Evolutionary conservation across 345 rosid species (phyloP), one percentile per base, ranked within the genome.

Genomic region (Linum trigynum): DNA sequence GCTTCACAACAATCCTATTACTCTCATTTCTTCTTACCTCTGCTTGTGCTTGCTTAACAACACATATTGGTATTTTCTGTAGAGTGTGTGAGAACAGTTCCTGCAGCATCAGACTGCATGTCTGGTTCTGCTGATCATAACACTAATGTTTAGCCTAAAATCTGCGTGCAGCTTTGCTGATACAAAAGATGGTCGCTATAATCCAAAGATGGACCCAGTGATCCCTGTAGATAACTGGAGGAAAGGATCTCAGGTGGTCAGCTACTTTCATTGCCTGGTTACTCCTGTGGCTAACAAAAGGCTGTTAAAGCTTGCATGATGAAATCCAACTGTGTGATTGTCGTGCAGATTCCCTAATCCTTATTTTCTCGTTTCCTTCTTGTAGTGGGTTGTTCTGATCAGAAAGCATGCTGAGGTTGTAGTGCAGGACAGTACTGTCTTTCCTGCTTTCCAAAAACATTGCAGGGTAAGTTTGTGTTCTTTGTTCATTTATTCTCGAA

Each of bases 231-330:
- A 78, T 72, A 90, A 87, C 78, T 90, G 99, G 99, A 84, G 97
- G 86, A 94, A 94, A 77, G 99, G 99, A 65, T 94, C 97, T 67
- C 97, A 94, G 96, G 99, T 94, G 68, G 67, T 64, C 32, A 23
- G 75, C 62, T 5, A 9, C 59, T 65, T 63, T 64, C 39, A 69
- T 69, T 56, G 57, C 53, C 50, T 65, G 38, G 45, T 55, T 59
- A 67, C 59, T 67, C 32, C 32, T 23, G 32, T 23, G 36, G 55
- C 56, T 75, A 8, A 9, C 37, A 61, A 17, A 37, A 23, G 32
- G 32, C 32, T 23, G 32, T 43, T 42, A 45, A 38, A 61, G 2
- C 11, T 32, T 65, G 38, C 53, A 37, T 63, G 61, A 55, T 40
- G 63, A 42, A 56, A 51, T 69, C 59, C 68, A 51, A 60, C 55